Conservation (phyloP, 208 protist genomes). For the Strigomonas galati region DNA sequence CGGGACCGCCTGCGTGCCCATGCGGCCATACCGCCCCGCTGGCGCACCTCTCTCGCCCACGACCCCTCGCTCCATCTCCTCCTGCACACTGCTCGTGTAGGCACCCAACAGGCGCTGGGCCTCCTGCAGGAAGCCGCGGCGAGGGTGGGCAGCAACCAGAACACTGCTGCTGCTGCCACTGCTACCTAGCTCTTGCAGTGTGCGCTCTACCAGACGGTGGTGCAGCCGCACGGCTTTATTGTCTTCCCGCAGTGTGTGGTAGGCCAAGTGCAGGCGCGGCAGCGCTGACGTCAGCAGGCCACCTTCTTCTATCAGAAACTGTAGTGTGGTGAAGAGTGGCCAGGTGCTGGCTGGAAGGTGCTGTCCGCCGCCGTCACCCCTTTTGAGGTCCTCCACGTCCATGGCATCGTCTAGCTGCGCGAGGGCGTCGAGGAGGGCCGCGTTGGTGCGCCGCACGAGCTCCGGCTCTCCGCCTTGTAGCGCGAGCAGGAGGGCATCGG, state of each 20-base stretch:
- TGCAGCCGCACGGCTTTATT: conserved; percentile 41
- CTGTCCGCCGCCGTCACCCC: conserved; percentile 6
- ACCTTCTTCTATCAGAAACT: conserved; percentile 69
- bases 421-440: conserved; percentile 45
- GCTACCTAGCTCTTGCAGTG: conserved; percentile 18
- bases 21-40: conserved; percentile 30
- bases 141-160: conserved; percentile 17
- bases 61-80: conserved; percentile 31
- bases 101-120: conserved; percentile 41
- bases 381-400: conserved; percentile 16
- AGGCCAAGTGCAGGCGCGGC: conserved; percentile 39
- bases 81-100: conserved; percentile 37
- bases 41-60: conserved; percentile 36
- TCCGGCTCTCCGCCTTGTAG: conserved; percentile 48
- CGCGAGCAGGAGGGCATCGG: conserved; percentile 52
- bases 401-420: conserved; percentile 48
- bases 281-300: conserved; percentile 63
- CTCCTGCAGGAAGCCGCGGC: conserved; percentile 46
- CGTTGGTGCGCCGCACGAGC: conserved; percentile 38
- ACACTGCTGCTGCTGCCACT: not conserved
- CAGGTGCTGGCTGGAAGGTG: conserved; percentile 48
- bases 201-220: conserved; percentile 43
- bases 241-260: conserved; percentile 19
- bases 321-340: conserved; percentile 55
- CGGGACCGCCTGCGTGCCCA: conserved; percentile 57